These are phyloP conservation scores for Primulina huaijiensis DNA, from an alignment of 257 asterid genomes.

Conservation along the genomic window DNA sequence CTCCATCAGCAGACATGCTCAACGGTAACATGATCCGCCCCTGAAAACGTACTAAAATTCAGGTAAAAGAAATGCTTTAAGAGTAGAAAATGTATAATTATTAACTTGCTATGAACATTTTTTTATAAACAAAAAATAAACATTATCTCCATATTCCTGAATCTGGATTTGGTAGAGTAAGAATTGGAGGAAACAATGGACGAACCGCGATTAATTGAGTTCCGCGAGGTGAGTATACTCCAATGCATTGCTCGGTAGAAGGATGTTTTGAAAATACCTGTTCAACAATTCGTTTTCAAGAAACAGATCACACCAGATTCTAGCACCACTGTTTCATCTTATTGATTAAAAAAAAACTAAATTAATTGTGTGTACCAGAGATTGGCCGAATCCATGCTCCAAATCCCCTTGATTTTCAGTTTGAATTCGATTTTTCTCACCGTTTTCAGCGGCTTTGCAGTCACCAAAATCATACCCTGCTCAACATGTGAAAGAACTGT, in stretches of 20 bases:
- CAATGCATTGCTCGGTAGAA: slow-evolving; percentile 48
- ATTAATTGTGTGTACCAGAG: slow-evolving; percentile 33
- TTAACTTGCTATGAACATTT: background rate
- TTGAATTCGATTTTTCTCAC: slow-evolving; percentile 34
- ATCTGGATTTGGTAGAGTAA: background rate
- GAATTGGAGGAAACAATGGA: background rate
- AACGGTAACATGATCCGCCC: slow-evolving; percentile 77
- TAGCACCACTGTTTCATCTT: background rate
- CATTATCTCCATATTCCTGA: background rate
- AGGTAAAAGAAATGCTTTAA: background rate
- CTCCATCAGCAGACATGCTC: slow-evolving; percentile 51
- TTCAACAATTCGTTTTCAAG: background rate
- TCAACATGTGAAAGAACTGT: background rate
- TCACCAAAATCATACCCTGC: slow-evolving; percentile 30
- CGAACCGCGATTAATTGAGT: slow-evolving; percentile 45
- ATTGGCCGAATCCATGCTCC: slow-evolving; percentile 53
- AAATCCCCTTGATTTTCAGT: slow-evolving; percentile 37
- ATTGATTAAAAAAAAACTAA: background rate
- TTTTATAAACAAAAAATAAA: background rate
- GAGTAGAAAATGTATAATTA: background rate
- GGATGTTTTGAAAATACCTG: slow-evolving; percentile 59
- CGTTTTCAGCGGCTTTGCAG: slow-evolving; percentile 34
- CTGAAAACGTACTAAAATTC: slow-evolving; percentile 24
- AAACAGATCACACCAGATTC: background rate
- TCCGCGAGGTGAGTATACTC: slow-evolving; percentile 44